Evolutionary conservation across 2,329 filamentous ascomycete species (phyloP).

Genomic region (Trichoderma pleuroti): DNA sequence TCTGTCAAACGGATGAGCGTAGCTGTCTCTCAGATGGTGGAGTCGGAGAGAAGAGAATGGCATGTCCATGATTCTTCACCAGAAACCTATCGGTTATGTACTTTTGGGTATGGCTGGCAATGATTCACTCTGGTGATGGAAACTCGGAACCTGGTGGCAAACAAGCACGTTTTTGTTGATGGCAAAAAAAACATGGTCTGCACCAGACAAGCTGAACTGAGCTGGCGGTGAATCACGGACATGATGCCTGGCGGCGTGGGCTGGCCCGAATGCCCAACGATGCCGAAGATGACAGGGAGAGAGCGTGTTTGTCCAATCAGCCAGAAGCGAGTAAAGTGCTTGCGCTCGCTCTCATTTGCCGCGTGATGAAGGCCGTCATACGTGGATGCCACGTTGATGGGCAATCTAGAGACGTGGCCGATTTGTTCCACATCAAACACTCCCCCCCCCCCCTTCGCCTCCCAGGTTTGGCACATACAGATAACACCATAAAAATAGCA

Average conservation of each 20-base stretch:
- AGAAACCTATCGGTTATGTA: conserved; percentile 8
- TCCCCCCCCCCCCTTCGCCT: neutral
- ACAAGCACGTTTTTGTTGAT: neutral
- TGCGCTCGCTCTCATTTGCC: neutral
- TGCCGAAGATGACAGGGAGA: neutral
- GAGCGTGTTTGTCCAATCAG: neutral
- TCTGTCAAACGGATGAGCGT: neutral
- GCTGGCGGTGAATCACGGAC: conserved; percentile 12
- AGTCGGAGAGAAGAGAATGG: neutral
- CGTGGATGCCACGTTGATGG: neutral
- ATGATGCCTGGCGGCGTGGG: neutral
- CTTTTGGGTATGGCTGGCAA: neutral
- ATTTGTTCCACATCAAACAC: neutral
- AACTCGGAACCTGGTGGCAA: neutral
- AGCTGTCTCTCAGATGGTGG: neutral
- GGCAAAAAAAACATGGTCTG: neutral
- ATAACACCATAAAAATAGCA: neutral
- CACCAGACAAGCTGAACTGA: neutral
- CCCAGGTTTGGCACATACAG: neutral
- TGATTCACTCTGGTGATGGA: conserved; percentile 14
- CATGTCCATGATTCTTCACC: neutral
- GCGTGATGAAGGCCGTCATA: neutral
- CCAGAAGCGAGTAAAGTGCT: neutral
- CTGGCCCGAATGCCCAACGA: neutral
- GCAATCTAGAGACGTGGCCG: neutral